Conservation (phyloP, 2,329 filamentous ascomycete species). For the Clonostachys chloroleuca region DNA sequence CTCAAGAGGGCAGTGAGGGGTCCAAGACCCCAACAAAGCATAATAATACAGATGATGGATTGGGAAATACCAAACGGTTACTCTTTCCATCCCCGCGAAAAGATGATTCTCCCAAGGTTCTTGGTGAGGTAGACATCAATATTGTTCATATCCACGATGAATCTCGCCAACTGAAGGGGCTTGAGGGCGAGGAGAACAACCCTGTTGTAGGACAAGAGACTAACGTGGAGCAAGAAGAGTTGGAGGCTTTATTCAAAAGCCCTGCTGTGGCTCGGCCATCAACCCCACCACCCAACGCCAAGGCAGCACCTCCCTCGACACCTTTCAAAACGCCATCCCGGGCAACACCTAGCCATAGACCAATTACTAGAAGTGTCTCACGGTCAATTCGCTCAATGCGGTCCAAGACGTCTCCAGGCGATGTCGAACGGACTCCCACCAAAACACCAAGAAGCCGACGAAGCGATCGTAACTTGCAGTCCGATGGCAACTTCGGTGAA, state of each 20-base stretch:
- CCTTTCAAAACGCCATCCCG: conserved; percentile 60
- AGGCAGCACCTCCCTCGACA: conserved; percentile 27
- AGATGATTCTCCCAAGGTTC: conserved; percentile 54
- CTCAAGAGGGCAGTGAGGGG: not conserved
- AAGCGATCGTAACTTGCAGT: conserved; percentile 29
- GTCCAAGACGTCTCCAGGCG: conserved; percentile 35
- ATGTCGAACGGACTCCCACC: conserved; percentile 41
- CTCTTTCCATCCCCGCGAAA: conserved; percentile 76
- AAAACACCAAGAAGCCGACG: conserved; percentile 36
- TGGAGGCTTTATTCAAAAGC: conserved; percentile 65
- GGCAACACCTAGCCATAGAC: conserved; percentile 57
- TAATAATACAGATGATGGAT: conserved; percentile 24
- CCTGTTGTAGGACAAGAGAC: conserved; percentile 20
- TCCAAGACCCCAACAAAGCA: conserved; percentile 49
- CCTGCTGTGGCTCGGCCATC: conserved; percentile 13
- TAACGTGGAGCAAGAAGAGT: conserved; percentile 40
- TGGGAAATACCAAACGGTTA: conserved; percentile 60
- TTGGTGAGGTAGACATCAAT: conserved; percentile 54
- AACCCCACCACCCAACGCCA: conserved; percentile 14
- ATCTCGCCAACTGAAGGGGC: conserved; percentile 26
- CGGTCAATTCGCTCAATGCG: conserved; percentile 46
- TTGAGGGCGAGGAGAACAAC: conserved; percentile 37
- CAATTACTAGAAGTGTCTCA: conserved; percentile 56
- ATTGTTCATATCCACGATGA: conserved; percentile 34
- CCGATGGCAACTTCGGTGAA: conserved; percentile 21